phyloP scores from a whole-genome alignment of 305 asterid species.

The Petunia hybrid region DNA sequence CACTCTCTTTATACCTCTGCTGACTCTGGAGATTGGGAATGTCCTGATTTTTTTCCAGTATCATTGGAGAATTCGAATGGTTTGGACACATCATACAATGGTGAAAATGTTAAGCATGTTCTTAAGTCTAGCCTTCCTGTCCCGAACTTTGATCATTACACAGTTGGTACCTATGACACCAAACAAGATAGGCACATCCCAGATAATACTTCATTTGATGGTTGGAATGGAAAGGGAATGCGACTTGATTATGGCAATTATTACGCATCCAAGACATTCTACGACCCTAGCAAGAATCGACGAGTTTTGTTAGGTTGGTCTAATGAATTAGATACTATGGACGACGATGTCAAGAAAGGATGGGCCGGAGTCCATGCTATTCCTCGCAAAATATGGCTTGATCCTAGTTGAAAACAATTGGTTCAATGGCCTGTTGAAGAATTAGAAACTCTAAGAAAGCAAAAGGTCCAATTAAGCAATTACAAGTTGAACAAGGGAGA shows the following conservation, averaged over 20 bases:
- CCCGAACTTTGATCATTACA: slow-evolving; percentile 40
- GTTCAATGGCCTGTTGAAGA: too few relatives aligned
- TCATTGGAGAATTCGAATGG: slow-evolving; percentile 36
- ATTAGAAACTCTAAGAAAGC: too few relatives aligned
- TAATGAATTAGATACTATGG: slow-evolving; percentile 32
- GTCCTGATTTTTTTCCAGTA: neutral
- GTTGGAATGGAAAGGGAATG: slow-evolving; percentile 34
- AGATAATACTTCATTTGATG: slow-evolving; percentile 33
- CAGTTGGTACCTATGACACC: slow-evolving; percentile 38
- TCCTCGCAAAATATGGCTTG: slow-evolving; percentile 50
- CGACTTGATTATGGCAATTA: slow-evolving; percentile 31
- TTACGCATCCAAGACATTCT: slow-evolving; percentile 41
- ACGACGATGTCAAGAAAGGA: slow-evolving; percentile 31
- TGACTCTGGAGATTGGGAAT: slow-evolving; percentile 36
- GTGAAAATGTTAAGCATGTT: slow-evolving; percentile 38
- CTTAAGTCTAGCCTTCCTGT: slow-evolving; percentile 41
- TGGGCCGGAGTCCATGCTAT: slow-evolving; percentile 44
- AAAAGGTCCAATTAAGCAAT: too few relatives aligned
- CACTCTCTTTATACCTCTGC: slow-evolving; percentile 33
- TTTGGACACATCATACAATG: slow-evolving; percentile 26
- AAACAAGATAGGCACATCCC: slow-evolving; percentile 34
- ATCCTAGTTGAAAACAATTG: slow-evolving; percentile 17
- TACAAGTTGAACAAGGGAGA: too few relatives aligned
- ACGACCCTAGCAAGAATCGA: slow-evolving; percentile 31
- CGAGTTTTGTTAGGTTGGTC: slow-evolving; percentile 42